Conservation (phyloP, 2,329 filamentous ascomycete genomes). For the Sarocladium strictum region DNA sequence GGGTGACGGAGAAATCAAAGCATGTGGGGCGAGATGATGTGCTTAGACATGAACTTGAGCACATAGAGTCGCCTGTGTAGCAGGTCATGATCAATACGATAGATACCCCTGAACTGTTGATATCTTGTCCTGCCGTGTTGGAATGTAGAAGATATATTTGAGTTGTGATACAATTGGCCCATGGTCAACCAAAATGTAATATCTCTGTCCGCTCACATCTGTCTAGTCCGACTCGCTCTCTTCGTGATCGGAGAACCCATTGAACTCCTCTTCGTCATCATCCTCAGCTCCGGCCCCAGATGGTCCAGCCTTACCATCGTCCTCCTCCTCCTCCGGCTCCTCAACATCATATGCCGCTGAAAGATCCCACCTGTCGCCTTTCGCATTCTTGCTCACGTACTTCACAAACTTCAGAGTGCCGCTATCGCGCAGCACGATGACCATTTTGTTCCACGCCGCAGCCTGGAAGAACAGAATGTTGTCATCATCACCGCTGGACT, state of each 20-base stretch:
- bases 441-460: conserved; percentile 81
- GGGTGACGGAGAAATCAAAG: too few species aligned
- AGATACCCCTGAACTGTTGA: not conserved
- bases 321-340: conserved; percentile 44
- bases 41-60: too few species aligned
- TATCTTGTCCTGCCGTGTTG: too few species aligned
- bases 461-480: conserved; percentile 60
- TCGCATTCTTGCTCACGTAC: conserved; percentile 78
- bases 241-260: conserved; percentile 45
- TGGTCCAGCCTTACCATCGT: conserved; percentile 28
- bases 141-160: not conserved
- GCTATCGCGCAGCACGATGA: conserved; percentile 80
- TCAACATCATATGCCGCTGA: conserved; percentile 71
- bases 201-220: not conserved
- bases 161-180: not conserved
- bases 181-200: not conserved
- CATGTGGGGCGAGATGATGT: too few species aligned
- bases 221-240: conserved; percentile 32
- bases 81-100: not conserved
- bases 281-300: conserved; percentile 24
- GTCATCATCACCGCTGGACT: conserved; percentile 68
- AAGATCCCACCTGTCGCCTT: conserved; percentile 90
- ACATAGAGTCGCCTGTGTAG: not conserved
- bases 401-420: conserved; percentile 91
- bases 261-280: conserved; percentile 45